Percentiles rank a stretch among this genome's conserved stretches.
phyloP scores from a whole-genome alignment of 257 asterid species.

The Knoxia roxburghii region DNA sequence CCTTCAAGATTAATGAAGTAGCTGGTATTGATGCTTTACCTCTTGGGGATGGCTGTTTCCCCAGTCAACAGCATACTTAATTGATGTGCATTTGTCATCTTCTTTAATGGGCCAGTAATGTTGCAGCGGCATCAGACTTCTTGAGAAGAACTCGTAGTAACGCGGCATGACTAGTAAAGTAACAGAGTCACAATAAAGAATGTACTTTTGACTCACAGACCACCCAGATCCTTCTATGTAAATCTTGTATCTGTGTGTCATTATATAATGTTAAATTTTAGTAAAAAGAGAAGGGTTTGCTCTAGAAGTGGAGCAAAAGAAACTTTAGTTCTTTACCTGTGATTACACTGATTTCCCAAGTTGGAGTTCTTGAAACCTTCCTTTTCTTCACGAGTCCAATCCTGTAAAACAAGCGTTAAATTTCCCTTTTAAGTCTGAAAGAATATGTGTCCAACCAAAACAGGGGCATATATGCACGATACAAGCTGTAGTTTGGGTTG shows the following conservation, averaged over 20 bases:
- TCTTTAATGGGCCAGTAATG: slow-evolving; percentile 91
- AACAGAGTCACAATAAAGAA: slow-evolving; percentile 76
- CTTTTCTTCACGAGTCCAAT: slow-evolving; percentile 51
- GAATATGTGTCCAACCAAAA: too few species aligned
- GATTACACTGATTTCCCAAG: slow-evolving; percentile 70
- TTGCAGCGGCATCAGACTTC: slow-evolving; percentile 68
- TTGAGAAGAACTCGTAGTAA: slow-evolving; percentile 73
- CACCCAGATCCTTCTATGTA: slow-evolving; percentile 88
- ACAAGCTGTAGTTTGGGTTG: too few species aligned
- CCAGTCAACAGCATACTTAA: slow-evolving; percentile 84
- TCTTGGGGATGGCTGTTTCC: slow-evolving; percentile 52
- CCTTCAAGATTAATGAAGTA: too few species aligned
- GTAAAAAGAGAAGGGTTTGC: too few species aligned
- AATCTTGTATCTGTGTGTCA: slow-evolving; percentile 65
- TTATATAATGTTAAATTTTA: too few species aligned
- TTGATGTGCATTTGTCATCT: slow-evolving; percentile 68
- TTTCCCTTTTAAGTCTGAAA: too few species aligned
- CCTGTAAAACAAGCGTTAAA: too few species aligned
- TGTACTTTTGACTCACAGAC: slow-evolving; percentile 97
- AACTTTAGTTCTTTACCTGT: too few species aligned
- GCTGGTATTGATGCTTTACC: too few species aligned
- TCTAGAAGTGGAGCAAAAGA: too few species aligned
- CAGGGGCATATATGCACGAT: too few species aligned
- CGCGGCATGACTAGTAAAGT: slow-evolving; percentile 52
- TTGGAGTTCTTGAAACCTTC: slow-evolving; percentile 68